Base-by-base conservation (phyloP, 768 basidiomycete species). In the Russula foetens region DNA sequence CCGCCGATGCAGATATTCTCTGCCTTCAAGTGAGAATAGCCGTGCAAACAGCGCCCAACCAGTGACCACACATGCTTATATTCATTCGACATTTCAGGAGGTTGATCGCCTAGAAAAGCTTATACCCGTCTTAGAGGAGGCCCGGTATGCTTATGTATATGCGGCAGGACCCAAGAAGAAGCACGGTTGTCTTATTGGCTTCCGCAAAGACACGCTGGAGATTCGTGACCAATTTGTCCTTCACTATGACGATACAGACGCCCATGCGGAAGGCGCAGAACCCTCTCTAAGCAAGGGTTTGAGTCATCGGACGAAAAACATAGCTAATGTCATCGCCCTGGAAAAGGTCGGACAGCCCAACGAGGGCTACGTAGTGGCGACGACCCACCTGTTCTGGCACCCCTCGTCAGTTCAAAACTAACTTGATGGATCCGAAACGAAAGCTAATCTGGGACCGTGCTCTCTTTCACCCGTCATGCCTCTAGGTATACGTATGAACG, bases 331-430 rank as follows among this genome's bases (percentile, higher is more conserved):
- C 29, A 79, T 90, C 21, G 87, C 86, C 1, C 74, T 98, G 54
- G 75, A 77, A 64, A 74, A 74, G 47, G 70, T 74, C 7, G 73
- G 71, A 9, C 66, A 75, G 17, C 67, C 73, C 28, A 60, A 68
- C 7, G 73, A 76, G 41, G 91, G 93, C 4, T 71, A 92, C 35
- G 74, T 96, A 43, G 74, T 95, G 15, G 91, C 84, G 3, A 97
- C 95, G 1, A 94, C 94, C 0, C 95, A 98, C 75, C 75, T 96
- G 24, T 98, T 97, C 72, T 98, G 95, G 95, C 93, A 96, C 73
- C 93, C 93, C 6, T 81, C 79, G 85, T 92, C 72, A 59, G 81
- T 75, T 12, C 5, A 24, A 3, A 44, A 28, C 60, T 60, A 24
- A 60, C 38, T 41, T 43, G 50, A 35, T n/a, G n/a, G n/a, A n/a